Evolutionary conservation across 2,329 filamentous ascomycete genomes (phyloP).

Genomic region (Myriosclerotinia curreyana): DNA sequence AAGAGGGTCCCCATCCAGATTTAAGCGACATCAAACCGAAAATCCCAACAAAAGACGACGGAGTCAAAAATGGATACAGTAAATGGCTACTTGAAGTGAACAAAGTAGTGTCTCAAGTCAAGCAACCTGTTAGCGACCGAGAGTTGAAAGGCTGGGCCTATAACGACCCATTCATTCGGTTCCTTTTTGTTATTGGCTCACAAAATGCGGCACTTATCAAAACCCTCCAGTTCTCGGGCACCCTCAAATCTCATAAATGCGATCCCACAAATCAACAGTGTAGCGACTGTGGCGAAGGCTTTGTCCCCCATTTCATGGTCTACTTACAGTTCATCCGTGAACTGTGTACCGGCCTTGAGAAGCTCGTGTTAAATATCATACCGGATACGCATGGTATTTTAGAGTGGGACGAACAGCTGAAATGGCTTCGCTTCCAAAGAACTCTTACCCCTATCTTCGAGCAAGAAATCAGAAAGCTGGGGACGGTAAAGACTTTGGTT

Average conservation of each 20-base stretch:
- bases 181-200: not conserved
- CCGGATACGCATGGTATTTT: not conserved
- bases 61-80: no score
- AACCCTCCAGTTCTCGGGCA: not conserved
- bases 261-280: not conserved
- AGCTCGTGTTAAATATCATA: not conserved
- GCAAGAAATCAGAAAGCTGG: not conserved
- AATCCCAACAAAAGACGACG: not conserved
- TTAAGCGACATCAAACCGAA: not conserved
- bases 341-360: not conserved
- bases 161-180: not conserved
- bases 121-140: not conserved
- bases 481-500: not conserved
- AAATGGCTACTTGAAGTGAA: not conserved
- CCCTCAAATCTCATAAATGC: not conserved
- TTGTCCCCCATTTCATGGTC: not conserved
- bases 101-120: not conserved
- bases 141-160: not conserved
- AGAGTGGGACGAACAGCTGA: not conserved
- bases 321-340: slow-evolving; percentile 2
- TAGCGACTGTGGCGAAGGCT: not conserved
- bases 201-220: not conserved
- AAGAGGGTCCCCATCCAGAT: not conserved
- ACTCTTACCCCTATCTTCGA: not conserved
- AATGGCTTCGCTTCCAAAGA: not conserved